These are phyloP conservation scores for Eurotiales sp. DNA, from an alignment of 2,329 filamentous ascomycete species.

Conservation along the genomic window DNA sequence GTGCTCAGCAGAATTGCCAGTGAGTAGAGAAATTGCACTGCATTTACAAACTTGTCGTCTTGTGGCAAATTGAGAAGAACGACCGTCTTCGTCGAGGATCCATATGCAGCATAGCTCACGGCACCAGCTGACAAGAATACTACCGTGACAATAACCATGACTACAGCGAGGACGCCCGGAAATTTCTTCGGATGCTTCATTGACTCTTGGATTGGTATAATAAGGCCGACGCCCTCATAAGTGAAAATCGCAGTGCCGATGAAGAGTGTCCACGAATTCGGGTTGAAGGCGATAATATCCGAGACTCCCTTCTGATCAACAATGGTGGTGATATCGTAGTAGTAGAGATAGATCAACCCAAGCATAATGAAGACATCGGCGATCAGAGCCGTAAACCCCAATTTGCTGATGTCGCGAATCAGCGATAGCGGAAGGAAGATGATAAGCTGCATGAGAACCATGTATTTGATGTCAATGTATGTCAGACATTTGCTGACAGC, in stretches of 20 bases:
- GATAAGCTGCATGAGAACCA: slow-evolving; percentile 92
- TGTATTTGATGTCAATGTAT: slow-evolving; percentile 77
- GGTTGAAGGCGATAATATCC: slow-evolving; percentile 88
- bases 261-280: slow-evolving; percentile 90
- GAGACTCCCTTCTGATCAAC: slow-evolving; percentile 67
- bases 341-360: slow-evolving; percentile 89
- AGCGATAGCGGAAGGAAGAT: slow-evolving; percentile 93
- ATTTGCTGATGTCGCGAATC: slow-evolving; percentile 93
- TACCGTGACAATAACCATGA: slow-evolving; percentile 93
- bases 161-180: slow-evolving; percentile 76
- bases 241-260: slow-evolving; percentile 99
- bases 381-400: slow-evolving; percentile 88
- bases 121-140: slow-evolving; percentile 90
- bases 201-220: slow-evolving; percentile 96
- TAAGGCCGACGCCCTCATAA: slow-evolving; percentile 94
- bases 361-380: slow-evolving; percentile 93
- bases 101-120: slow-evolving; percentile 92
- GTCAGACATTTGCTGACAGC: slow-evolving; percentile 86
- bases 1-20: slow-evolving; percentile 94
- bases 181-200: slow-evolving; percentile 93
- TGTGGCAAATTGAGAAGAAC: slow-evolving; percentile 95
- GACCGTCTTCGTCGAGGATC: slow-evolving; percentile 91
- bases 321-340: slow-evolving; percentile 87
- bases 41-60: slow-evolving; percentile 91
- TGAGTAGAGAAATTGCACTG: slow-evolving; percentile 95